Percentiles rank a stretch among this genome's conserved stretches.
phyloP scores from a whole-genome alignment of 352 stramenopile genomes.

The Elongisporangium prolatum region DNA sequence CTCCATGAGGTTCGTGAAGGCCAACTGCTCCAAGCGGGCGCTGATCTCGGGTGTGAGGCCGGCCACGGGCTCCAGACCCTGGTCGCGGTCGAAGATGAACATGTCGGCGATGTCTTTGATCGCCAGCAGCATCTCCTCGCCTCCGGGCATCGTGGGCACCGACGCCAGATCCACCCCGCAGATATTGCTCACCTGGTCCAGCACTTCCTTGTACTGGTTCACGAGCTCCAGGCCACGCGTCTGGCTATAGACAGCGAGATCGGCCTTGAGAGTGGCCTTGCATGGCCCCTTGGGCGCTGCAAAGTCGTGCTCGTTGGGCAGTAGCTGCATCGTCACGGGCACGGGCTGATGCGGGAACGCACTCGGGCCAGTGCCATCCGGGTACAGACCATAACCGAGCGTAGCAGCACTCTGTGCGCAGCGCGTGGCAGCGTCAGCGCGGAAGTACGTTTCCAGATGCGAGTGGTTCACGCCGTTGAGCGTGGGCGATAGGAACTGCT shows the following conservation, averaged over 20 bases:
- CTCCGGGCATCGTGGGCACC: slow-evolving; percentile 45
- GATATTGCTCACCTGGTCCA: slow-evolving; percentile 44
- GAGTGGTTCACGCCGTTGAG: slow-evolving; percentile 67
- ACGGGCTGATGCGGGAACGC: slow-evolving; percentile 71
- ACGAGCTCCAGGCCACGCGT: slow-evolving; percentile 56
- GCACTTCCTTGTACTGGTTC: slow-evolving; percentile 40
- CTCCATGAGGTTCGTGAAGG: slow-evolving; percentile 84
- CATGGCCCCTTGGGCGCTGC: slow-evolving; percentile 78
- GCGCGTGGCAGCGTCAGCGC: slow-evolving; percentile 70
- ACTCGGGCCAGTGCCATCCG: slow-evolving; percentile 62
- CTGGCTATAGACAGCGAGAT: slow-evolving; percentile 55
- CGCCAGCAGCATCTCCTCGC: slow-evolving; percentile 69
- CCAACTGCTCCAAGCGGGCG: slow-evolving; percentile 52
- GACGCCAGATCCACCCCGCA: slow-evolving; percentile 59
- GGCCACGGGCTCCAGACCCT: slow-evolving; percentile 43
- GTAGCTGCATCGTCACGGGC: slow-evolving; percentile 80
- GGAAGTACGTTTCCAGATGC: slow-evolving; percentile 86
- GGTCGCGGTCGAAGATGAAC: slow-evolving; percentile 76
- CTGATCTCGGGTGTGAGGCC: slow-evolving; percentile 53
- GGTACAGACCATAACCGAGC: slow-evolving; percentile 75
- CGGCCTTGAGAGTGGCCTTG: slow-evolving; percentile 33
- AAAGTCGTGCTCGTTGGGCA: slow-evolving; percentile 83
- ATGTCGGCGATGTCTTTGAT: slow-evolving; percentile 84
- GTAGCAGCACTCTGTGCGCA: slow-evolving; percentile 77
- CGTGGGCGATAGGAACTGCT: slow-evolving; percentile 61